Percentiles rank a stretch among this genome's conserved stretches.
Conservation (phyloP, 1,139 yeast species). For the Barnettozyma hawaiiensis region DNA sequence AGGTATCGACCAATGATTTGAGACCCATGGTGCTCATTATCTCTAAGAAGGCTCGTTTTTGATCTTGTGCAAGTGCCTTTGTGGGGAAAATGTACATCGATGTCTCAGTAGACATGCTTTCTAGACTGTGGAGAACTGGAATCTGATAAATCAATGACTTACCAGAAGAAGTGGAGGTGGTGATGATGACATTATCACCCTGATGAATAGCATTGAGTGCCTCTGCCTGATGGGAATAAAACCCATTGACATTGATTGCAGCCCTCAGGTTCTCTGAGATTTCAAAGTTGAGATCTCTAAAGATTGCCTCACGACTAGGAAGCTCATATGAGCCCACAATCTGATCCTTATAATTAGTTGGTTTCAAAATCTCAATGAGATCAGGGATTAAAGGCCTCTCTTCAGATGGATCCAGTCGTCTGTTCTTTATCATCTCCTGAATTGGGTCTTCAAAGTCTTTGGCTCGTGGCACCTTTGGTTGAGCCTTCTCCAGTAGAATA, state of each 20-base stretch:
- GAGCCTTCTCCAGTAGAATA: slow-evolving; percentile 33
- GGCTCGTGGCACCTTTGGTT: slow-evolving; percentile 42
- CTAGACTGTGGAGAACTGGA: slow-evolving; percentile 58
- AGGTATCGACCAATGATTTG: slow-evolving; percentile 57
- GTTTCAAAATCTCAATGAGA: slow-evolving; percentile 44
- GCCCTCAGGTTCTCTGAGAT: slow-evolving; percentile 42
- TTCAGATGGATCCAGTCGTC: slow-evolving; percentile 25
- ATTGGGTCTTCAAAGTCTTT: slow-evolving; percentile 45
- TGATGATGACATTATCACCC: slow-evolving; percentile 67
- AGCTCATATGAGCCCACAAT: slow-evolving; percentile 42
- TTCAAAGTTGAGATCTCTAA: slow-evolving; percentile 36
- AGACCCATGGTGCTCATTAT: slow-evolving; percentile 45
- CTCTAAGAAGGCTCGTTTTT: slow-evolving; percentile 66
- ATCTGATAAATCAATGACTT: slow-evolving; percentile 87
- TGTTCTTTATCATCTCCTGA: slow-evolving; percentile 37
- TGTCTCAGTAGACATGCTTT: slow-evolving; percentile 50
- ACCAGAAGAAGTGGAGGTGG: slow-evolving; percentile 95
- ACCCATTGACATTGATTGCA: slow-evolving; percentile 43
- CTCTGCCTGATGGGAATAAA: slow-evolving; percentile 77
- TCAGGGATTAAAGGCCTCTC: slow-evolving; percentile 36
- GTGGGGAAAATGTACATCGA: slow-evolving; percentile 93
- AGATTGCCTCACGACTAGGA: slow-evolving; percentile 41
- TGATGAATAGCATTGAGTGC: slow-evolving; percentile 57
- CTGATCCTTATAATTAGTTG: slow-evolving; percentile 55
- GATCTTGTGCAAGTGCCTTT: slow-evolving; percentile 96